Conservation (phyloP, 495 filamentous ascomycete species). For the Penicillium roqueforti region DNA sequence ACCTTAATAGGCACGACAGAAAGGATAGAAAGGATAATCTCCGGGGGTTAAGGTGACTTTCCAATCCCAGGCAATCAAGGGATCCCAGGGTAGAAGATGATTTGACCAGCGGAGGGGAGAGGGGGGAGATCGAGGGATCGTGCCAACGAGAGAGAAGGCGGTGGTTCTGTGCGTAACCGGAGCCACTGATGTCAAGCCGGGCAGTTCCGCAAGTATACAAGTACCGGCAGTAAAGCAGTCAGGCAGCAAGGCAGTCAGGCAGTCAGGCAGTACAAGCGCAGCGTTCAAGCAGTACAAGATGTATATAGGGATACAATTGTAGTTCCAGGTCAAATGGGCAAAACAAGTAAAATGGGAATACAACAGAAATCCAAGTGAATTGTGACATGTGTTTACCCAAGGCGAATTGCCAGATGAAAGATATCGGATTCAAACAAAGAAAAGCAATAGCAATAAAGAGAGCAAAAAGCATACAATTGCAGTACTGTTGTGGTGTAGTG, state of each 20-base stretch:
- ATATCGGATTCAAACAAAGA: no score
- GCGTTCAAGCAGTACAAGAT: neutral
- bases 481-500: neutral
- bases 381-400: conserved; percentile 11
- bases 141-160: conserved; percentile 30
- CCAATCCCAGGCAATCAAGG: conserved; percentile 19
- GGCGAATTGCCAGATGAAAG: no score
- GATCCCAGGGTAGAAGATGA: conserved; percentile 28
- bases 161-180: conserved; percentile 23
- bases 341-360: neutral
- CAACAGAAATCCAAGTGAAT: neutral
- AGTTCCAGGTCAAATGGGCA: neutral
- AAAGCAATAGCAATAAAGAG: neutral
- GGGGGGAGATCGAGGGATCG: conserved; percentile 19
- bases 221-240: conserved; percentile 1
- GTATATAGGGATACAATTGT: neutral
- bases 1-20: conserved; percentile 12
- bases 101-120: conserved; percentile 24
- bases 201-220: conserved; percentile 21
- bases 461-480: neutral
- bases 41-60: conserved; percentile 14
- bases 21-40: conserved; percentile 13
- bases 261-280: neutral
- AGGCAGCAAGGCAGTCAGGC: neutral
- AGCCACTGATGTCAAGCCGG: conserved; percentile 36